Evolutionary conservation across 2,329 filamentous ascomycete species (phyloP), one percentile per base, ranked within the genome.

Genomic region (Botryotinia calthae): DNA sequence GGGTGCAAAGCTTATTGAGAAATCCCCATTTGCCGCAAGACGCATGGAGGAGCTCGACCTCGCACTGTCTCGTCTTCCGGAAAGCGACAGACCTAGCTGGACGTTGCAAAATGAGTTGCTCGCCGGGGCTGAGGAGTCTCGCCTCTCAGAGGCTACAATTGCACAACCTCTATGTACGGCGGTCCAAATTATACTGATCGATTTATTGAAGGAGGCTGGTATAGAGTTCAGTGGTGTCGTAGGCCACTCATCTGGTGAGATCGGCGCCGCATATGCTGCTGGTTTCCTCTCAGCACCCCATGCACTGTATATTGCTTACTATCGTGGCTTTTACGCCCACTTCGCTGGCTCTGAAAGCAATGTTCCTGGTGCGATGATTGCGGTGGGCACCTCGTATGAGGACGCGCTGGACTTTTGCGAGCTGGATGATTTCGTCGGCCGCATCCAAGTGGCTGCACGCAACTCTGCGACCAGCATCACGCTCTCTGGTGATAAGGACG

Each of bases 181-280:
- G 0, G 74, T 87, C 2, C 86, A 87, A 75, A 78, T 87, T 40
- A n/a, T 82, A 0, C 76, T 86, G 5, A 82, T 83, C 0, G 79
- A 83, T n/a, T 78, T 87, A 8, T 79, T 87, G 0, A 44, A 81
- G 31, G 81, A 82, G 1, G 85, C 82, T 79, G 81, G 81, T 1
- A 76, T 86, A 28, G 75, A 73, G 8, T 82, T 84, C 0, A 66
- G 74, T 0, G 80, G 79, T 2, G 83, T 85, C 0, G 78, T 82
- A 2, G 84, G 85, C 1, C 85, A 86, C 75, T 85, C 83, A 1
- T 74, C 73, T 28, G 74, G 74, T 34, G 74, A 76, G 46, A 74
- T 76, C 40, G 74, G 59, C 2, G 74, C 74, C 40, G 84, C 84
- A 0, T 86, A 83, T 65, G 80, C 83, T 0, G 77, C 82, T 1